A percentile compares a stretch with the other conserved stretches of the same genome.
Conservation (phyloP, 1,284 basidiomycete species). For the Cutaneotrichosporon sp. region DNA sequence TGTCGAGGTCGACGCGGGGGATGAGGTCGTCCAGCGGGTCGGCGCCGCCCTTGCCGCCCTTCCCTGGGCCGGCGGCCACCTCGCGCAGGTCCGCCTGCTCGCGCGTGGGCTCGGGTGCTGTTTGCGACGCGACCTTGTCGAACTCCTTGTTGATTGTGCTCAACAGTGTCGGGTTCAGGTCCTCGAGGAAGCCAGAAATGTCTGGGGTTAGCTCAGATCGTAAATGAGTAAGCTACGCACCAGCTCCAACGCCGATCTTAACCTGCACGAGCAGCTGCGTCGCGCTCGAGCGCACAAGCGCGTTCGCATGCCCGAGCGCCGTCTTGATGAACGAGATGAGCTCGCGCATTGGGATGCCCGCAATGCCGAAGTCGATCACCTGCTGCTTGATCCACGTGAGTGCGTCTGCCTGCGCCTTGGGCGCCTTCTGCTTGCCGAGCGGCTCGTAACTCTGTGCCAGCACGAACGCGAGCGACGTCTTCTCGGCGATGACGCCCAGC, state of each 20-base stretch:
- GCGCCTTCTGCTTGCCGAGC: constrained; percentile 90
- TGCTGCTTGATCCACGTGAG: constrained; percentile 85
- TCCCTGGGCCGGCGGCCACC: constrained; percentile 46
- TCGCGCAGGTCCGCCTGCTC: constrained; percentile 71
- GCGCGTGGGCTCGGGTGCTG: constrained; percentile 77
- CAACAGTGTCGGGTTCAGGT: constrained; percentile 92
- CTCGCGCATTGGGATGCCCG: constrained; percentile 77
- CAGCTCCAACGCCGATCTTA: constrained; percentile 84
- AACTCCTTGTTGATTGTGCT: constrained; percentile 90
- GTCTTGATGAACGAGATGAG: constrained; percentile 90
- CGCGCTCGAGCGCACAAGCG: constrained; percentile 89
- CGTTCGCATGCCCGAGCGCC: constrained; percentile 90
- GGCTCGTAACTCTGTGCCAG: constrained; percentile 92
- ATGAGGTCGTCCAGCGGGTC: constrained; percentile 92
- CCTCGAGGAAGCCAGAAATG: constrained; percentile 88
- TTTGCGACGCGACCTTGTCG: constrained; percentile 82
- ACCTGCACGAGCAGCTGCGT: constrained; percentile 91
- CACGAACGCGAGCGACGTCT: constrained; percentile 91
- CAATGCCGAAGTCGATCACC: constrained; percentile 89
- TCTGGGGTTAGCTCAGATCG: constrained; percentile 59
- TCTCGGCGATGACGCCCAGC: constrained; percentile 79
- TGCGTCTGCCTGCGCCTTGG: constrained; percentile 93
- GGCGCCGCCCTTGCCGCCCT: constrained; percentile 54
- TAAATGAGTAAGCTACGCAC: constrained; percentile 60
- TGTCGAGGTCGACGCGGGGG: constrained; percentile 91